Percentiles rank a stretch among this genome's conserved stretches.
phyloP scores from a whole-genome alignment of 345 rosid genomes.

The Syzygium oleosum region DNA sequence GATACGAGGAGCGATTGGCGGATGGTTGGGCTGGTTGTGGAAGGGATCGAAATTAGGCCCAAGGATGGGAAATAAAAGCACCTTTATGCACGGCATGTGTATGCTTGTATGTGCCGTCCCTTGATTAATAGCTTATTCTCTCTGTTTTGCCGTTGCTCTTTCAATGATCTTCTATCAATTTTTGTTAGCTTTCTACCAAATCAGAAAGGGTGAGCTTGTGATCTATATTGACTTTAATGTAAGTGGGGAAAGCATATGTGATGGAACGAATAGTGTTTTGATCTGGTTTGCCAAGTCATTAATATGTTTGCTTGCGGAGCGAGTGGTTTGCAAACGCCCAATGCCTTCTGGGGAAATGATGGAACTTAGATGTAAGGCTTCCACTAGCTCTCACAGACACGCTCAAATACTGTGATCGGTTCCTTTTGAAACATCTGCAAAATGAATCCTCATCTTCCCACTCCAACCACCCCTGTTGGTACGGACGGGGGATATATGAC shows the following conservation, averaged over 20 bases:
- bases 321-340: not conserved
- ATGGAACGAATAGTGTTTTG: not conserved
- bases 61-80: not conserved
- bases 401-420: not conserved
- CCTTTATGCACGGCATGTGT: not conserved
- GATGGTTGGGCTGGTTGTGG: conserved; percentile 9
- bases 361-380: not conserved
- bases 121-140: not conserved
- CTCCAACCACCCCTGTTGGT: not conserved
- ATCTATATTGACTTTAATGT: not conserved
- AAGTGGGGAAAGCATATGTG: not conserved
- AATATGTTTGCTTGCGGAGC: not conserved
- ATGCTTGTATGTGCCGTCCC: not conserved
- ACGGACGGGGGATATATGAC: no score
- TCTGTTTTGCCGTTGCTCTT: not conserved
- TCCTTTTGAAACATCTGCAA: not conserved
- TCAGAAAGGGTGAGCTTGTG: not conserved
- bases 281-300: not conserved
- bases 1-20: not conserved
- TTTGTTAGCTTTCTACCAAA: not conserved
- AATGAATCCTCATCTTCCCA: not conserved
- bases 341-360: not conserved
- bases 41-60: not conserved
- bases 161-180: not conserved
- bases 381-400: not conserved